Percentiles rank a stretch among this genome's conserved stretches.
Evolutionary conservation across 345 rosid genomes (phyloP).

Genomic region (Euphorbia peplus): DNA sequence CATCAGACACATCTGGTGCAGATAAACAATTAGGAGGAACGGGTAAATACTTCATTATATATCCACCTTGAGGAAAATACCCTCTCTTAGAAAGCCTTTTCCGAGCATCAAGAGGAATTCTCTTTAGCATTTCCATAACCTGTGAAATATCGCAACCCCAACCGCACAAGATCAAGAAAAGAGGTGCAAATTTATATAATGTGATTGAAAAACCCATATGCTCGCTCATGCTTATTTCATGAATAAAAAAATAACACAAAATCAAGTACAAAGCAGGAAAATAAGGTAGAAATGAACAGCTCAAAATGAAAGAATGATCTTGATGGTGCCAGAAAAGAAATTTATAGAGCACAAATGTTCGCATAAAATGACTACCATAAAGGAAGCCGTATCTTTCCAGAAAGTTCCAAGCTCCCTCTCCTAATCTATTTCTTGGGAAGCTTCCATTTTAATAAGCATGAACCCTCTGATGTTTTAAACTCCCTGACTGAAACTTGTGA

Average conservation of each 20-base stretch:
- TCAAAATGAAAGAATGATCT: no score
- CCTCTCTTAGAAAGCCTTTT: conserved; percentile 75
- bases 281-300: no score
- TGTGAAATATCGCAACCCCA: no score
- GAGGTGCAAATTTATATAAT: no score
- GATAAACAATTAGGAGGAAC: conserved; percentile 96
- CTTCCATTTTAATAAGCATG: conserved; percentile 61
- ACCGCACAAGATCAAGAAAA: no score
- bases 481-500: conserved; percentile 61
- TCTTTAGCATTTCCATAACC: conserved; percentile 79
- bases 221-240: no score
- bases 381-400: conserved; percentile 85
- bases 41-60: conserved; percentile 67
- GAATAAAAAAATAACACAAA: no score
- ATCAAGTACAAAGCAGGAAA: no score
- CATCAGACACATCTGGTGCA: conserved; percentile 86
- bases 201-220: no score
- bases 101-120: conserved; percentile 60
- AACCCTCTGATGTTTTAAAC: conserved; percentile 54
- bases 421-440: conserved; percentile 41
- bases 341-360: conserved; percentile 32
- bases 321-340: background rate
- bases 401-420: conserved; percentile 63
- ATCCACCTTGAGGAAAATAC: conserved; percentile 91
- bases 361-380: conserved; percentile 48